Evolutionary conservation across 495 filamentous ascomycete genomes (phyloP).

Genomic region (Thozetella sp.): DNA sequence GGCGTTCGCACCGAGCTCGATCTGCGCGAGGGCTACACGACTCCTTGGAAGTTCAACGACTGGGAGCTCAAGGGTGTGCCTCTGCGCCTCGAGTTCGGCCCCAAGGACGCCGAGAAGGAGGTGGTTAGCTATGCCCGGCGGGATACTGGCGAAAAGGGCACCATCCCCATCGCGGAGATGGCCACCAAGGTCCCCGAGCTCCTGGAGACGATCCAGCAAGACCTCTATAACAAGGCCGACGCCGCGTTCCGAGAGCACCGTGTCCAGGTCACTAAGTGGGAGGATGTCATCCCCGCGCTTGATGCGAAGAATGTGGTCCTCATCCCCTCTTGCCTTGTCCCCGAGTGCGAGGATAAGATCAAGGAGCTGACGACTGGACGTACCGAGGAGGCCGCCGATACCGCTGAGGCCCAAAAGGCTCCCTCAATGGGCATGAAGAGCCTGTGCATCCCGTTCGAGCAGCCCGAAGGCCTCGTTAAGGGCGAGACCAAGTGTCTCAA

Average conservation of each 20-base stretch:
- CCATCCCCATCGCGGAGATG: constrained; percentile 73
- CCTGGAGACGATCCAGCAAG: constrained; percentile 84
- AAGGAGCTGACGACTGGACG: constrained; percentile 84
- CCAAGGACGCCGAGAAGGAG: constrained; percentile 83
- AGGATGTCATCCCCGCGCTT: constrained; percentile 82
- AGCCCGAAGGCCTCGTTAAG: constrained; percentile 75
- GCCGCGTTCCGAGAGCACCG: constrained; percentile 75
- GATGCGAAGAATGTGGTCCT: constrained; percentile 90
- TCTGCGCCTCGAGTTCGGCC: constrained; percentile 91
- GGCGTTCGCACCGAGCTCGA: constrained; percentile 75
- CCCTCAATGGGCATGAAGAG: constrained; percentile 98
- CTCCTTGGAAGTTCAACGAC: constrained; percentile 97
- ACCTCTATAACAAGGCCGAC: constrained; percentile 84
- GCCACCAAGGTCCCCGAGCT: constrained; percentile 71
- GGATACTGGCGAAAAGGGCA: constrained; percentile 80
- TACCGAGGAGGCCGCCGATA: constrained; percentile 64
- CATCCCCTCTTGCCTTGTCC: constrained; percentile 80
- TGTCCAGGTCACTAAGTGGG: constrained; percentile 81
- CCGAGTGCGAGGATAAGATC: constrained; percentile 89
- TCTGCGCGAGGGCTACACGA: constrained; percentile 81
- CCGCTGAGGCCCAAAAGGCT: constrained; percentile 74
- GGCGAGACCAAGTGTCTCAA: constrained; percentile 89
- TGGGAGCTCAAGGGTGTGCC: constrained; percentile 96
- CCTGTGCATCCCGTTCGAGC: constrained; percentile 96
- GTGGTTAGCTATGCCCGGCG: constrained; percentile 85